Percentiles rank a stretch among this genome's conserved stretches.
Conservation (phyloP, 2,329 filamentous ascomycete species). For the Aspergillus spinulosporus region DNA sequence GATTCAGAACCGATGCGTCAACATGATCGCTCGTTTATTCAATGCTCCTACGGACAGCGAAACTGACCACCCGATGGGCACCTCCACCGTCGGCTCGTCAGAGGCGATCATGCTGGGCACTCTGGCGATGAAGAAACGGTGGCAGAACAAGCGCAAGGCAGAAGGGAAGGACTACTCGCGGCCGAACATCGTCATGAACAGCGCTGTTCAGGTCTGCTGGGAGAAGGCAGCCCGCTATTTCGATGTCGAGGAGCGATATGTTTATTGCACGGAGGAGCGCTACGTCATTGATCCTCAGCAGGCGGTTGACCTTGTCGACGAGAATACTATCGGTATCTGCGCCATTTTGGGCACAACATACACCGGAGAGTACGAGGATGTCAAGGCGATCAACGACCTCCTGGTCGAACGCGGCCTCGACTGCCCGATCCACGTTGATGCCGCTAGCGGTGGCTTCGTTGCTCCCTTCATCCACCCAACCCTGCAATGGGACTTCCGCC, state of each 20-base stretch:
- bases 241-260: constrained; percentile 85
- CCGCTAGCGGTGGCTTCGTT: constrained; percentile 88
- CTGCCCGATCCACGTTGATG: constrained; percentile 89
- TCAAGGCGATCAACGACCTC: constrained; percentile 87
- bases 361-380: constrained; percentile 93
- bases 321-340: constrained; percentile 86
- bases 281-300: constrained; percentile 65
- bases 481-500: constrained; percentile 87
- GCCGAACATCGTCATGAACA: constrained; percentile 94
- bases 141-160: constrained; percentile 82
- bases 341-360: constrained; percentile 90
- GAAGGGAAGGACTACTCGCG: constrained; percentile 76
- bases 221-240: constrained; percentile 90
- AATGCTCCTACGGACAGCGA: constrained; percentile 65
- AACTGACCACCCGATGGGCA: constrained; percentile 71
- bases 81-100: constrained; percentile 83
- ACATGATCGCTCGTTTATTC: constrained; percentile 88
- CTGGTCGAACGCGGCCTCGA: constrained; percentile 73
- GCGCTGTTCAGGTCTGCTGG: constrained; percentile 96
- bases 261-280: constrained; percentile 61
- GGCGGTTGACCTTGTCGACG: constrained; percentile 62
- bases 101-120: constrained; percentile 60
- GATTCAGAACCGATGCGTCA: constrained; percentile 88
- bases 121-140: constrained; percentile 92
- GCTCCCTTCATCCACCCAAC: constrained; percentile 85